Evolutionary conservation across 805 yeast species (phyloP), one percentile per base, ranked within the genome.

Genomic region (Hanseniaspora meyeri): DNA sequence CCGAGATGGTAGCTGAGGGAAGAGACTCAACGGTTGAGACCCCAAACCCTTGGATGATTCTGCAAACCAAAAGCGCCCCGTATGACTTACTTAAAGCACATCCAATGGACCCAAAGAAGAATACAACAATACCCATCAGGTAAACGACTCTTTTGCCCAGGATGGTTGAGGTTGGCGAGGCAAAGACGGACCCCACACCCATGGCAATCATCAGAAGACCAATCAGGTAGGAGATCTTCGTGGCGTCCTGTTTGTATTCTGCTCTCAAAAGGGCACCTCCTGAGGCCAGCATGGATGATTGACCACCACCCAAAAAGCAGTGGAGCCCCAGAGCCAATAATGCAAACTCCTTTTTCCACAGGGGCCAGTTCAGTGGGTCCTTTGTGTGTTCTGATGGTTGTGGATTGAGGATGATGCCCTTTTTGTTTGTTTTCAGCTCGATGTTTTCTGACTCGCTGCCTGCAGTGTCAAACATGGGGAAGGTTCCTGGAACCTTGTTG

Each of bases 351-450:
- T 83, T 69, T 43, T 78, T 70, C 79, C 82, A 77, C 8, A 73
- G 62, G 0, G 85, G 83, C 86, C 85, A 80, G 62, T 81, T 81
- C 43, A 81, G 69, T 2, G 86, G 86, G 60, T 81, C 86, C 61
- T 81, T 80, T 4, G 83, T 82, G 59, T 76, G 70, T 60, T 80
- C 78, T 40, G 77, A 79, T 5, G 86, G 86, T 64, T 81, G 86
- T 0, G 86, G 86, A 55, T 72, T 67, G 38, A 81, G 66, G 37
- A 81, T 73, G 24, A 81, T 66, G 1, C 85, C 85, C 3, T 66
- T 64, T 8, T 69, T 64, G 5, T 78, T 74, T 46, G 70, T 73
- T 58, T 80, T 80, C 49, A 78, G 64, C 0, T 31, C 42, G 32
- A 14, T 47, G 14, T 27, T 39, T 29, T 49, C 42, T 14, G 10